A percentile compares a stretch with the other conserved stretches of the same genome.
phyloP scores from a whole-genome alignment of 1,139 yeast species.

The Kodamaea suecica region DNA sequence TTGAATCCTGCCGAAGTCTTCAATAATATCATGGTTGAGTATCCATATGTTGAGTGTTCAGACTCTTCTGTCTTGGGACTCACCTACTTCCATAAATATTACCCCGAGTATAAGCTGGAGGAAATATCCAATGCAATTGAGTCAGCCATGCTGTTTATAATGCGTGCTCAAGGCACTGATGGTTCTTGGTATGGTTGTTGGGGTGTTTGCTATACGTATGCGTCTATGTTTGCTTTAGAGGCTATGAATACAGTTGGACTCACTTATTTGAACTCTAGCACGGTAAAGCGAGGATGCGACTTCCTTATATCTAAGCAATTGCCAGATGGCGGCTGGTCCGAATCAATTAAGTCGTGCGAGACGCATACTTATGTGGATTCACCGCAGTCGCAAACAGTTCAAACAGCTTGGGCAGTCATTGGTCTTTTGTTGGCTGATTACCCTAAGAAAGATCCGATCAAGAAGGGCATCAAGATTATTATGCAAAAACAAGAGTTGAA shows the following conservation, averaged over 20 bases:
- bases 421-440: constrained; percentile 79
- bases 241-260: constrained; percentile 74
- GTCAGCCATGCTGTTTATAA: constrained; percentile 72
- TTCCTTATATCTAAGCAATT: constrained; percentile 74
- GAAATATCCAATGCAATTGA: constrained; percentile 68
- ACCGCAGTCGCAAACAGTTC: constrained; percentile 70
- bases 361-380: constrained; percentile 68
- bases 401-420: constrained; percentile 90
- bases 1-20: constrained; percentile 97
- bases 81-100: constrained; percentile 66
- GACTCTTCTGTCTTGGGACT: constrained; percentile 92
- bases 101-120: constrained; percentile 58
- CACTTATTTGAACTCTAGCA: constrained; percentile 56
- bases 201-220: constrained; percentile 97
- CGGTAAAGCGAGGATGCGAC: constrained; percentile 77
- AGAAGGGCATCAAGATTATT: constrained; percentile 60
- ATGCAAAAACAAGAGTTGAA: constrained; percentile 64
- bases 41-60: constrained; percentile 97
- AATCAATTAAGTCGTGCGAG: constrained; percentile 80
- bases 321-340: constrained; percentile 97
- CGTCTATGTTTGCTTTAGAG: constrained; percentile 97
- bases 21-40: constrained; percentile 97
- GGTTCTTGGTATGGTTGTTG: constrained; percentile 99
- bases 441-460: constrained; percentile 64
- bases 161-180: constrained; percentile 62